These are phyloP conservation scores for Prillingera fragicola DNA, from an alignment of 1,284 basidiomycete species.

Conservation along the genomic window DNA sequence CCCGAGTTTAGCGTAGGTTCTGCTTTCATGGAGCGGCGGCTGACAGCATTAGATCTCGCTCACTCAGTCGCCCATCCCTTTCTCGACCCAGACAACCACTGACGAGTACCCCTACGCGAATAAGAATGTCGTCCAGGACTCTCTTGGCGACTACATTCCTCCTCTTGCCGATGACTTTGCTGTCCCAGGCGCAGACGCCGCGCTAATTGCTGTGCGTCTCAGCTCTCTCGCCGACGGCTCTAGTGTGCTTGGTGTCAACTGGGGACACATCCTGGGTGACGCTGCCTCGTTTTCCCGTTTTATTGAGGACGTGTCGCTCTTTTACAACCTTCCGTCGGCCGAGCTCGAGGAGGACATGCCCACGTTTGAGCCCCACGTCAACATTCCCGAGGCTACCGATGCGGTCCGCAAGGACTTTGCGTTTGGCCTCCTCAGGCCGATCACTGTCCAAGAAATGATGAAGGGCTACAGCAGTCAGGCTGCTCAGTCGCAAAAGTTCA, in stretches of 20 bases:
- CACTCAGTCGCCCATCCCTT: constrained; percentile 27
- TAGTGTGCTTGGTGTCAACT: constrained; percentile 23
- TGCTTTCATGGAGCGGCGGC: not conserved
- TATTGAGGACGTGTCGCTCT: constrained; percentile 19
- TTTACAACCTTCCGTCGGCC: constrained; percentile 21
- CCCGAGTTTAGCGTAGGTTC: constrained; percentile 18
- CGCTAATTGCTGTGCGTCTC: constrained; percentile 20
- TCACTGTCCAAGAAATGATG: constrained; percentile 1
- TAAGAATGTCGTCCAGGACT: constrained; percentile 18
- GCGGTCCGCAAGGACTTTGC: constrained; percentile 9
- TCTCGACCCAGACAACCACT: constrained; percentile 18
- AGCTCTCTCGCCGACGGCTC: constrained; percentile 13
- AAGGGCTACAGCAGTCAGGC: constrained; percentile 11
- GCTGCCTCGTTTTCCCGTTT: constrained; percentile 17
- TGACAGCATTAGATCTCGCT: constrained; percentile 14
- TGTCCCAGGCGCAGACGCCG: constrained; percentile 15
- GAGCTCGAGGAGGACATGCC: constrained; percentile 19
- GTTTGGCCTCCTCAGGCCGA: constrained; percentile 10
- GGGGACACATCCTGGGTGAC: constrained; percentile 25
- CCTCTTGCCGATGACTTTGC: constrained; percentile 13
- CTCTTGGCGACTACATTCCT: constrained; percentile 16
- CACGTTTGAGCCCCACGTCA: constrained; percentile 18
- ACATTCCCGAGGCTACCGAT: constrained; percentile 10
- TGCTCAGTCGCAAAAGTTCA: constrained; percentile 8
- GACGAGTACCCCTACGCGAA: constrained; percentile 11